These are phyloP conservation scores for Hamamelis virginiana DNA, from an alignment of 164 flowering plant species.

Conservation along the genomic window DNA sequence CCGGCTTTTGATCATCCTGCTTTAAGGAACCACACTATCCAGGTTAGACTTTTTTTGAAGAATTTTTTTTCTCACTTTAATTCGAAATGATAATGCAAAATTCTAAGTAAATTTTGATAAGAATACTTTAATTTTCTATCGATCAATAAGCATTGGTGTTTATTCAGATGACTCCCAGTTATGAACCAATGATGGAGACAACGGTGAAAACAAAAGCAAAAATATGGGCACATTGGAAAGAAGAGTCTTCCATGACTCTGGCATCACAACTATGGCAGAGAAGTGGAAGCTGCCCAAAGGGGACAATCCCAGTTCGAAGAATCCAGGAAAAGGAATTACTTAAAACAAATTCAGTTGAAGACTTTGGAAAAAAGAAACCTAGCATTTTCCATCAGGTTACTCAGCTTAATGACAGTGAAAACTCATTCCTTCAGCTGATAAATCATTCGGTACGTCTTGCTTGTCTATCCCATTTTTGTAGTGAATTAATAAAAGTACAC, in stretches of 20 bases:
- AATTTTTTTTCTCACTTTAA: neutral
- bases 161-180: conserved; percentile 37
- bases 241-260: neutral
- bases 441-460: conserved; percentile 31
- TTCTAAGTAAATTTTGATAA: neutral
- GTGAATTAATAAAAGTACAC: no score
- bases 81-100: neutral
- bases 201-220: neutral
- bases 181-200: conserved; percentile 7
- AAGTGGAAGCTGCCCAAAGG: conserved; percentile 59
- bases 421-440: neutral
- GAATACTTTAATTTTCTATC: neutral
- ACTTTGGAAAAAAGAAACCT: conserved; percentile 33
- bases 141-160: neutral
- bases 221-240: neutral
- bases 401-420: neutral
- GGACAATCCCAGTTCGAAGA: conserved; percentile 56
- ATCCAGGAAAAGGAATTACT: conserved; percentile 8
- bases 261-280: conserved; percentile 48
- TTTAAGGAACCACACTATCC: conserved; percentile 49
- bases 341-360: conserved; percentile 7
- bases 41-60: no score
- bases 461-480: neutral
- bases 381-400: neutral
- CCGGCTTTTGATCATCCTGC: conserved; percentile 55